These are phyloP conservation scores for Trametes elegans DNA, from an alignment of 768 basidiomycete genomes.

Conservation along the genomic window DNA sequence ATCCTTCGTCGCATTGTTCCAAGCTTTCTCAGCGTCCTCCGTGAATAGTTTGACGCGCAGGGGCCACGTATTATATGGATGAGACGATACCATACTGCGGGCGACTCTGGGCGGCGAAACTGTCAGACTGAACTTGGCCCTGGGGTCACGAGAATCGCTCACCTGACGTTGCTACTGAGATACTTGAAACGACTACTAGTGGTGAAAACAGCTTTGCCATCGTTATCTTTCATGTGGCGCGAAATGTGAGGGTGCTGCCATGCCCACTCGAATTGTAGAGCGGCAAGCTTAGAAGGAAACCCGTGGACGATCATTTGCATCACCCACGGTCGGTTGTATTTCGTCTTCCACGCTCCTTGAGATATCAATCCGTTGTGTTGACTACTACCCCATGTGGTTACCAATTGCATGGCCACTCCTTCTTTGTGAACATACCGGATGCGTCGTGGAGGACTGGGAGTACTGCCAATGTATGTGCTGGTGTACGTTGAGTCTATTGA, in stretches of 20 bases:
- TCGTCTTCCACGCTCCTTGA: conserved; percentile 70
- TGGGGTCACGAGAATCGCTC: conserved; percentile 21
- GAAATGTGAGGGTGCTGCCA: conserved; percentile 80
- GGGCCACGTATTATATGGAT: conserved; percentile 73
- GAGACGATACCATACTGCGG: conserved; percentile 56
- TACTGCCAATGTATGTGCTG: conserved; percentile 78
- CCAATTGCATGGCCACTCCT: background rate
- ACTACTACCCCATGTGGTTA: conserved; percentile 30
- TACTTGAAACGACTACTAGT: conserved; percentile 24
- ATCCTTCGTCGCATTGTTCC: conserved; percentile 39
- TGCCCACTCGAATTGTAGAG: conserved; percentile 80
- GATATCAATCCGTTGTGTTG: conserved; percentile 82
- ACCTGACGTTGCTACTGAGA: conserved; percentile 50
- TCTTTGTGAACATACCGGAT: conserved; percentile 43
- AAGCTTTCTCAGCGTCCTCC: conserved; percentile 52
- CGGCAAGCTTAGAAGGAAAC: conserved; percentile 75
- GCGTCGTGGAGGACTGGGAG: conserved; percentile 62
- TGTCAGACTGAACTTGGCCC: background rate
- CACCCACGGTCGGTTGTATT: conserved; percentile 62
- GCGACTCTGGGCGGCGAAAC: conserved; percentile 43
- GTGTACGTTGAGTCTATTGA: background rate
- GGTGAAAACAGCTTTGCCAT: conserved; percentile 41
- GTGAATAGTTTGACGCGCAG: conserved; percentile 77
- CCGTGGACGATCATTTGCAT: conserved; percentile 88
- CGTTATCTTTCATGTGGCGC: conserved; percentile 53